A percentile compares a stretch with the other conserved stretches of the same genome.
Conservation (phyloP, 805 yeast species). For the Wickerhamiella hasegawae region DNA sequence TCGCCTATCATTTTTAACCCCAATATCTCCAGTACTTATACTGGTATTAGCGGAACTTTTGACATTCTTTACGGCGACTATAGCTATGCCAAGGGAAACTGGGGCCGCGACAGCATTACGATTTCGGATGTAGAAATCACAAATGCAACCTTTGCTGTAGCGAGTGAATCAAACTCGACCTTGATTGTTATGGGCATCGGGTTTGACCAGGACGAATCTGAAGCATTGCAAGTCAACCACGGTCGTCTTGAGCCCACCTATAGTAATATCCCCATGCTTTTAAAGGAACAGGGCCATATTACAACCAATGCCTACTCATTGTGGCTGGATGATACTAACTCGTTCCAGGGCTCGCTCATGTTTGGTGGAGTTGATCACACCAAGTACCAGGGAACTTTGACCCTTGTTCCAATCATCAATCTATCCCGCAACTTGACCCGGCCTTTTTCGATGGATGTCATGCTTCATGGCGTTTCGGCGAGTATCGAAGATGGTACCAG, state of each 20-base stretch:
- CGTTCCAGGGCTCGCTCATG: constrained; percentile 23
- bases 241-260: constrained; percentile 12
- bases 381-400: constrained; percentile 25
- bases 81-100: constrained; percentile 38
- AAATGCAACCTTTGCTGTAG: constrained; percentile 56
- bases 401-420: constrained; percentile 15
- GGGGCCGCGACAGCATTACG: constrained; percentile 44
- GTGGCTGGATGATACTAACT: constrained; percentile 23
- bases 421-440: not conserved
- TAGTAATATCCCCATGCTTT: constrained; percentile 20
- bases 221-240: constrained; percentile 5
- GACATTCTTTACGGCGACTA: constrained; percentile 27
- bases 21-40: constrained; percentile 12
- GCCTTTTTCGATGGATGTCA: constrained; percentile 12
- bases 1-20: constrained; percentile 15
- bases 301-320: constrained; percentile 28
- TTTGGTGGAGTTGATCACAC: constrained; percentile 29
- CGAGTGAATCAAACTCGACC: constrained; percentile 45
- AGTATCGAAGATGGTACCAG: not conserved
- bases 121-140: constrained; percentile 36
- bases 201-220: constrained; percentile 20
- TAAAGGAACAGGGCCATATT: constrained; percentile 27
- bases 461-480: constrained; percentile 11
- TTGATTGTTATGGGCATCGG: constrained; percentile 35
- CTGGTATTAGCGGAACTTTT: constrained; percentile 10